Conservation (phyloP, 768 basidiomycete species). For the Trametes cubensis region DNA sequence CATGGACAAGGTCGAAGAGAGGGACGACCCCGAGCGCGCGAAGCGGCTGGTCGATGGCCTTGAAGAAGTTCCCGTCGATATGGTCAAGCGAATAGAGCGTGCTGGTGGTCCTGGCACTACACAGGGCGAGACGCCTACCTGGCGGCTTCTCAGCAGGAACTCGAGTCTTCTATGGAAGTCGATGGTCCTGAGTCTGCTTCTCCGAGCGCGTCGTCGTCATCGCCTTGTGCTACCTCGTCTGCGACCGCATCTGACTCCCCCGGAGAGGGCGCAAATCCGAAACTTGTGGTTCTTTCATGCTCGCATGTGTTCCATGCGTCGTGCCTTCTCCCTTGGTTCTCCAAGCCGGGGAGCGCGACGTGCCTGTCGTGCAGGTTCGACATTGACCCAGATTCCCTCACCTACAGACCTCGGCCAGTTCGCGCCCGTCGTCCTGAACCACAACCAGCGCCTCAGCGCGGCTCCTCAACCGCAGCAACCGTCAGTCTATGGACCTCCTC, state of each 20-base stretch:
- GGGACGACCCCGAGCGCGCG: constrained; percentile 71
- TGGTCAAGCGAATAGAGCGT: constrained; percentile 66
- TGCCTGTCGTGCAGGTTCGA: constrained; percentile 86
- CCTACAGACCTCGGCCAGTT: constrained; percentile 37
- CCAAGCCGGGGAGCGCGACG: constrained; percentile 75
- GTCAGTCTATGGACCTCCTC: constrained; percentile 8
- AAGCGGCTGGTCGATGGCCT: constrained; percentile 62
- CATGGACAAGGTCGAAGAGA: constrained; percentile 34
- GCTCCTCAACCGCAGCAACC: constrained; percentile 8
- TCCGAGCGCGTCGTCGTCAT: not conserved
- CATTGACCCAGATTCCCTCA: constrained; percentile 77
- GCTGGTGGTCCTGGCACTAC: constrained; percentile 38
- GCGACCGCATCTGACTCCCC: constrained; percentile 18
- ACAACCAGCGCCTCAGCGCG: not conserved
- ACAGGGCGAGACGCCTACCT: constrained; percentile 45
- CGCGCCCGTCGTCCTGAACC: constrained; percentile 14
- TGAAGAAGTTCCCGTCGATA: constrained; percentile 65
- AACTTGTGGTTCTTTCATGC: constrained; percentile 73
- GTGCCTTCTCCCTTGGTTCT: constrained; percentile 83
- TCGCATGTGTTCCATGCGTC: constrained; percentile 81
- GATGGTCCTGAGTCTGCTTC: constrained; percentile 21
- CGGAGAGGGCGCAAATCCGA: constrained; percentile 31
- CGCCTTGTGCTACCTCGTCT: constrained; percentile 18
- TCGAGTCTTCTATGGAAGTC: constrained; percentile 14
- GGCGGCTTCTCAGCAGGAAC: constrained; percentile 33